Evolutionary conservation across 768 basidiomycete genomes (phyloP).

Genomic region (Guyanaporus albipodus): DNA sequence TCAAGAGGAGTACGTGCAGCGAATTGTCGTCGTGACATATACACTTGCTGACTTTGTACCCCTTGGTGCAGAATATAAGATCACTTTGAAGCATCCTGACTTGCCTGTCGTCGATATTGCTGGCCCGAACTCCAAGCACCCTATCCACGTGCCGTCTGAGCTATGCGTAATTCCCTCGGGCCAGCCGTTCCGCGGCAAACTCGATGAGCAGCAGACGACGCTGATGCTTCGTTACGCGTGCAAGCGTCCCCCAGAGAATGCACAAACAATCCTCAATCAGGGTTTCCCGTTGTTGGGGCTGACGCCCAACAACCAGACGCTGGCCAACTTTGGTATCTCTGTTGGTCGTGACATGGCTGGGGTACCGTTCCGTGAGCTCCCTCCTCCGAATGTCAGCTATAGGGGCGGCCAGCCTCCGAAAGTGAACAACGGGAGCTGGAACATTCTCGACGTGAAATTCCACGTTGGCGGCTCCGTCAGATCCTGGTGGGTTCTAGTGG

Average conservation of each 20-base stretch:
- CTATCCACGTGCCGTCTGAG: slow-evolving; percentile 59
- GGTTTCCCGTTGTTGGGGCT: slow-evolving; percentile 60
- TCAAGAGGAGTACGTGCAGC: slow-evolving; percentile 48
- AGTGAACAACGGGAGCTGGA: slow-evolving; percentile 68
- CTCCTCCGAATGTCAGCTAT: slow-evolving; percentile 56
- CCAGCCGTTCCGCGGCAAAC: slow-evolving; percentile 56
- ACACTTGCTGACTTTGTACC: slow-evolving; percentile 4
- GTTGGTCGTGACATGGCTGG: slow-evolving; percentile 57
- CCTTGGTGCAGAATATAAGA: slow-evolving; percentile 51
- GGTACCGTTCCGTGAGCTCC: slow-evolving; percentile 63
- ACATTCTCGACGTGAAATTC: slow-evolving; percentile 70
- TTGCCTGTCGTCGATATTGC: slow-evolving; percentile 57
- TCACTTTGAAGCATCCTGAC: slow-evolving; percentile 45
- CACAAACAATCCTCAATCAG: slow-evolving; percentile 50
- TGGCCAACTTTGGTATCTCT: slow-evolving; percentile 54
- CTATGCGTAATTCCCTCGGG: slow-evolving; percentile 61
- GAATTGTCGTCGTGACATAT: not conserved
- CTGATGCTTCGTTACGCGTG: slow-evolving; percentile 72
- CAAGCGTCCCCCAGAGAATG: slow-evolving; percentile 58
- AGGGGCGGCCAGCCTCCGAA: slow-evolving; percentile 37
- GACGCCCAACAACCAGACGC: slow-evolving; percentile 33
- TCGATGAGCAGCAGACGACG: slow-evolving; percentile 57
- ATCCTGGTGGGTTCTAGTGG: slow-evolving; percentile 65
- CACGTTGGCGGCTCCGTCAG: slow-evolving; percentile 47
- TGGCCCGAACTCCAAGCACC: slow-evolving; percentile 26